Percentiles rank a stretch among this genome's conserved stretches.
Evolutionary conservation across 306 rosid genomes (phyloP).

Genomic region (Trifolium repens): DNA sequence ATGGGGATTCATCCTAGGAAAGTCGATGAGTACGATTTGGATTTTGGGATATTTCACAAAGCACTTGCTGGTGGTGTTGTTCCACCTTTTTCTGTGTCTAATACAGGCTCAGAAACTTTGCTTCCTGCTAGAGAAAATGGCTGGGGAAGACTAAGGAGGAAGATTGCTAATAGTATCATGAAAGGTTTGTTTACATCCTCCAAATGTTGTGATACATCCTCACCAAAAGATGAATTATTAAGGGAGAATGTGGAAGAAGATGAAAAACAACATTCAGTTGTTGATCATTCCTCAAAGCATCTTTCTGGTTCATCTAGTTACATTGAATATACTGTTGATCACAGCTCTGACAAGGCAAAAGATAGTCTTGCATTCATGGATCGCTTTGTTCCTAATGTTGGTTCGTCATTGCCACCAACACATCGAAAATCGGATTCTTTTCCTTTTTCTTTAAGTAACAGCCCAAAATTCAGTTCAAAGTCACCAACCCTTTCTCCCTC

Average conservation of each 20-base stretch:
- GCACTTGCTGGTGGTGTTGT: conserved; percentile 93
- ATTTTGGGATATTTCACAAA: conserved; percentile 77
- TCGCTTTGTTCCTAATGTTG: conserved; percentile 41
- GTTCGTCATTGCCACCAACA: conserved; percentile 54
- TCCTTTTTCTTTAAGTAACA: conserved; percentile 55
- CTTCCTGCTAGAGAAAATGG: conserved; percentile 84
- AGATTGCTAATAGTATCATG: conserved; percentile 60
- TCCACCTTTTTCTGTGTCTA: conserved; percentile 72
- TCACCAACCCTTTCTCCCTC: conserved; percentile 84
- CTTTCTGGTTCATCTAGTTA: conserved; percentile 69
- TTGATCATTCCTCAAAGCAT: conserved; percentile 52
- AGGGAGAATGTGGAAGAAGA: conserved; percentile 47
- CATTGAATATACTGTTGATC: conserved; percentile 54
- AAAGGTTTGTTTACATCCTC: conserved; percentile 63
- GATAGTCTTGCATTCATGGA: conserved; percentile 44
- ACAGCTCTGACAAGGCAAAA: conserved; percentile 12
- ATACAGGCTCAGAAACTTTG: conserved; percentile 73
- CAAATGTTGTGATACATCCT: conserved; percentile 46
- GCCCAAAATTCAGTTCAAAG: conserved; percentile 61
- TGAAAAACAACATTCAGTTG: conserved; percentile 40
- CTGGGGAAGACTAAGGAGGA: conserved; percentile 76
- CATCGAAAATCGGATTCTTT: conserved; percentile 61
- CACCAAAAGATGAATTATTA: conserved; percentile 42
- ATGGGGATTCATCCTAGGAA: conserved; percentile 48
- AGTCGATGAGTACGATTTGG: conserved; percentile 75